Evolutionary conservation across 1,284 basidiomycete species (phyloP), one percentile per base, ranked within the genome.

Genomic region (Naganishia sp.): DNA sequence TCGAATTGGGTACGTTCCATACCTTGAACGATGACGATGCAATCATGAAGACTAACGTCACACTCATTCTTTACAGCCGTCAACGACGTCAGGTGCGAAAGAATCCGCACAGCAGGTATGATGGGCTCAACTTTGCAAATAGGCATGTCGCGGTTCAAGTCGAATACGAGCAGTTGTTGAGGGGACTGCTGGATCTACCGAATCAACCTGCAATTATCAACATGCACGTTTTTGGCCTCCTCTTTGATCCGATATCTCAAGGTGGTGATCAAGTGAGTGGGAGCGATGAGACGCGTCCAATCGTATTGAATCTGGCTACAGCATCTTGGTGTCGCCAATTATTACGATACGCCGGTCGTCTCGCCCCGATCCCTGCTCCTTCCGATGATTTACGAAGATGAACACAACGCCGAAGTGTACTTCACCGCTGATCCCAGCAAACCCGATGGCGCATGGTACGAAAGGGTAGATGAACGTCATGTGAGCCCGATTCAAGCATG

Each of bases 171-270:
- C 72, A 72, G 31, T 69, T 79, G 6, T 54, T 79, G 1, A 68
- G 78, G n/a, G 70, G 70, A 6, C 39, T 78, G 23, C 60, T 79
- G 39, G 74, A 78, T 61, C 68, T 78, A n/a, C 71, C 74, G 42
- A 71, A 68, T 18, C 68, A 69, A 39, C 78, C 78, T 10, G 78
- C 78, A 1, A 63, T 78, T 28, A 72, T 79, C 69, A 78, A 78
- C 67, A 70, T 79, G 36, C 74, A 79, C 21, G 56, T 60, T 4
- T 53, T 66, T 42, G 65, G 36, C 15, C 33, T 66, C n/a, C 15
- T 60, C 2, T 66, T 66, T 28, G 43, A 60, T 33, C 46, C 65
- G 1, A 66, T 66, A 7, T 33, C 46, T 9, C 48, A 46, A 53
- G 65, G 65, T 21, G 65, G 55, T 13, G 52, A 61, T 42, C 59